Percentiles rank a stretch among this genome's conserved stretches.
phyloP scores from a whole-genome alignment of 805 yeast species.

The Metschnikowia peoriensis region DNA sequence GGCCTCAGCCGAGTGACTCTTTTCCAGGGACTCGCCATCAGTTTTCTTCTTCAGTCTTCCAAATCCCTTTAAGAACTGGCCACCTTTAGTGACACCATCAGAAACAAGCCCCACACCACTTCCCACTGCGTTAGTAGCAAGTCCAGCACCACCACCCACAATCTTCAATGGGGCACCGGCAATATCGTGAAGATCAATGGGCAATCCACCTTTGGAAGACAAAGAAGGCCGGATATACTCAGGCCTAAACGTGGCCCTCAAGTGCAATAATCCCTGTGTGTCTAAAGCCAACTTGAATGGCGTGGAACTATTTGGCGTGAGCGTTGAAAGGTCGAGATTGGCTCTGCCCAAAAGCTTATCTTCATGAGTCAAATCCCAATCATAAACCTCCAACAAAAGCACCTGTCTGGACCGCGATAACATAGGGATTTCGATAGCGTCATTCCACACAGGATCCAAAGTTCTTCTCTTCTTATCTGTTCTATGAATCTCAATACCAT shows the following conservation, averaged over 20 bases:
- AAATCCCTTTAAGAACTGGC: constrained; percentile 36
- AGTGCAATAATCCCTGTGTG: constrained; percentile 63
- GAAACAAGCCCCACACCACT: constrained; percentile 45
- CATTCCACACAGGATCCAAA: constrained; percentile 76
- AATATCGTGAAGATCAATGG: constrained; percentile 37
- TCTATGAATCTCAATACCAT: constrained; percentile 53
- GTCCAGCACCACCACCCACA: constrained; percentile 41
- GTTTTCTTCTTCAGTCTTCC: constrained; percentile 20
- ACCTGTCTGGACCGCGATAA: constrained; percentile 59
- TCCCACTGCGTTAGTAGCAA: constrained; percentile 44
- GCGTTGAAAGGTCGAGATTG: constrained; percentile 45
- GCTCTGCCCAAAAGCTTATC: constrained; percentile 60
- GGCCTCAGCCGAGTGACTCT: constrained; percentile 2
- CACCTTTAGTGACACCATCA: constrained; percentile 51
- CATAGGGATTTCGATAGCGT: constrained; percentile 55
- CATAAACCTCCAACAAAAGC: constrained; percentile 52
- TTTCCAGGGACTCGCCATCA: constrained; percentile 7
- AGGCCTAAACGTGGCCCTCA: constrained; percentile 58
- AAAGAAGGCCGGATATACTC: constrained; percentile 66
- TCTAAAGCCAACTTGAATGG: constrained; percentile 50
- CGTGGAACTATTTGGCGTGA: constrained; percentile 47
- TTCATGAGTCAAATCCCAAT: constrained; percentile 78
- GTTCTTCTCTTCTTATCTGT: constrained; percentile 65
- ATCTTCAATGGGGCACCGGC: constrained; percentile 49
- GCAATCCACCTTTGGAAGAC: constrained; percentile 38